phyloP scores from a whole-genome alignment of 1,284 basidiomycete species.

The Thecaphora thlaspeos region DNA sequence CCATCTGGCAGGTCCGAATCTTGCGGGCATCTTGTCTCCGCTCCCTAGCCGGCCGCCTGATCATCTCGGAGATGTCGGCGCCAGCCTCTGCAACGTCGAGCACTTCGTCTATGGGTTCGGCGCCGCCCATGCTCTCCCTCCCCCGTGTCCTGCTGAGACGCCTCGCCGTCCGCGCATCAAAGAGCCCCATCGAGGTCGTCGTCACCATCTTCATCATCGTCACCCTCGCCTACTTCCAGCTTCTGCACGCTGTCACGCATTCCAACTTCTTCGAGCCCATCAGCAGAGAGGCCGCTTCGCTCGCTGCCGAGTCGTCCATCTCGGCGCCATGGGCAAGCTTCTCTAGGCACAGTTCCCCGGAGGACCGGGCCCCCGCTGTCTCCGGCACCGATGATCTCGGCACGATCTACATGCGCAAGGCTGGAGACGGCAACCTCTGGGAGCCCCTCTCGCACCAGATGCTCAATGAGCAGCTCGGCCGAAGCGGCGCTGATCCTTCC shows the following conservation, averaged over 20 bases:
- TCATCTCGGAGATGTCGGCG: constrained; percentile 30
- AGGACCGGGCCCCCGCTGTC: neutral
- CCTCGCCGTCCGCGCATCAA: constrained; percentile 33
- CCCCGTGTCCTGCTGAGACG: constrained; percentile 34
- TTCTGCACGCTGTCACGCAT: constrained; percentile 76
- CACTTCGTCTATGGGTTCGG: constrained; percentile 24
- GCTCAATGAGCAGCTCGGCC: constrained; percentile 13
- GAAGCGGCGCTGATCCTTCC: no score
- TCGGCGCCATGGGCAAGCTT: no score
- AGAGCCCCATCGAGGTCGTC: constrained; percentile 72
- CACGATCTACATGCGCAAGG: constrained; percentile 30
- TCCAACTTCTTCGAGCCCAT: constrained; percentile 60
- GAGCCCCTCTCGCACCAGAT: constrained; percentile 19
- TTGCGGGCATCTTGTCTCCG: no score
- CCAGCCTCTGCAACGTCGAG: constrained; percentile 26
- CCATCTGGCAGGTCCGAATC: no score
- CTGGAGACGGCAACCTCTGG: constrained; percentile 26
- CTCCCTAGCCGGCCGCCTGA: no score
- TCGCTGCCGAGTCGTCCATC: constrained; percentile 30
- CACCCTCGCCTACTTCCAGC: constrained; percentile 87
- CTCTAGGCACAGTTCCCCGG: neutral
- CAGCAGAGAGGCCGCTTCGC: constrained; percentile 30
- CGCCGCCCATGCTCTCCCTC: constrained; percentile 29
- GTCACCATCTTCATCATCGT: constrained; percentile 81
- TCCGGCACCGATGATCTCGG: constrained; percentile 3